phyloP scores from a whole-genome alignment of 2,329 filamentous ascomycete genomes.

The Arthrobotrys sphaeroides region DNA sequence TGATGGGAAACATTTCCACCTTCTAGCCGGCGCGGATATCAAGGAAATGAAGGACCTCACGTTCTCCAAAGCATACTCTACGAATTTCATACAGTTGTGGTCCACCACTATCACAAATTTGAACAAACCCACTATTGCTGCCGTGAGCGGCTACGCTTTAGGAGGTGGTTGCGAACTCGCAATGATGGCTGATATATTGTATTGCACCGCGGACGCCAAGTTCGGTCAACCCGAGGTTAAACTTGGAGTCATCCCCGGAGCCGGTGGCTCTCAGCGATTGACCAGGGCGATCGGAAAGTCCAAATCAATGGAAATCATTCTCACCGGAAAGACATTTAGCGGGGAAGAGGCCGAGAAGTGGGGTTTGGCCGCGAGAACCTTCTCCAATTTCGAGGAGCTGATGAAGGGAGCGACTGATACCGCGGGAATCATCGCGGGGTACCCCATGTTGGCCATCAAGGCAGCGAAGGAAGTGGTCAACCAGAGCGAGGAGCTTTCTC shows the following conservation, averaged over 20 bases:
- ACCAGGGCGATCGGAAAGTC: conserved; percentile 84
- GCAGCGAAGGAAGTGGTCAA: conserved; percentile 98
- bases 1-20: too few relatives aligned
- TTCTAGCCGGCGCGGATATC: conserved; percentile 86
- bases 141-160: conserved; percentile 92
- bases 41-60: conserved; percentile 97
- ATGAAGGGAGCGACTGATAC: conserved; percentile 82
- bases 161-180: conserved; percentile 96
- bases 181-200: conserved; percentile 96
- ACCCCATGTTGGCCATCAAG: conserved; percentile 85
- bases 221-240: conserved; percentile 99
- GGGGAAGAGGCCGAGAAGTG: conserved; percentile 86
- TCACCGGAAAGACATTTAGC: conserved; percentile 84
- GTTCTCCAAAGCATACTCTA: conserved; percentile 86
- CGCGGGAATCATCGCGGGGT: conserved; percentile 86
- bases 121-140: conserved; percentile 93
- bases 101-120: conserved; percentile 82
- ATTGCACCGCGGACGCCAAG: conserved; percentile 84
- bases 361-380: conserved; percentile 86
- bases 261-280: conserved; percentile 87
- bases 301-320: conserved; percentile 88
- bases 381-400: conserved; percentile 80
- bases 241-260: conserved; percentile 89
- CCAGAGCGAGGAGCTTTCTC: conserved; percentile 90
- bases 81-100: conserved; percentile 95